Percentiles rank a stretch among this genome's conserved stretches.
Evolutionary conservation across 257 asterid species (phyloP).

Genomic region (Przewalskia tangutica): DNA sequence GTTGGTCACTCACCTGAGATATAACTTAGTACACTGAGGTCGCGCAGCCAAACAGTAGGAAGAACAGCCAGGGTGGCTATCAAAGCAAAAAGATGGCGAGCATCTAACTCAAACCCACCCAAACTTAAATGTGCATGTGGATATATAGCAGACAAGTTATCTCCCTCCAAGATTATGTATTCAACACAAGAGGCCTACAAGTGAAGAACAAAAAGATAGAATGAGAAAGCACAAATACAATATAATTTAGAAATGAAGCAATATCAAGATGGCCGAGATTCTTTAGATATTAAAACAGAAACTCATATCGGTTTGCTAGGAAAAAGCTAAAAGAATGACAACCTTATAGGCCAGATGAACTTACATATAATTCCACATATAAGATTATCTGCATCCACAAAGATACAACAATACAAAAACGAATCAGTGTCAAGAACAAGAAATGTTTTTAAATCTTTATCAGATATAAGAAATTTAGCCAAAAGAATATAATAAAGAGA

Average conservation of each 20-base stretch:
- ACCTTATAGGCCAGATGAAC: slow-evolving; percentile 23
- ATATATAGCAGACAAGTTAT: slow-evolving; percentile 73
- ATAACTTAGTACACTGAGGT: slow-evolving; percentile 81
- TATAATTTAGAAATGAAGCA: not conserved
- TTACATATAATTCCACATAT: slow-evolving; percentile 89
- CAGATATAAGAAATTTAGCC: not conserved
- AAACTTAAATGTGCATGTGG: slow-evolving; percentile 67
- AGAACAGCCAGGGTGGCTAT: slow-evolving; percentile 69
- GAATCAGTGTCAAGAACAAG: slow-evolving; percentile 11
- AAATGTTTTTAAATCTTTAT: not conserved
- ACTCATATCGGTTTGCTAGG: not conserved
- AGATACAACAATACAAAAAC: slow-evolving; percentile 7
- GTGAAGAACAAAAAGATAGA: slow-evolving; percentile 1
- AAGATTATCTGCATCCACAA: slow-evolving; percentile 64
- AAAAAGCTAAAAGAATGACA: not conserved
- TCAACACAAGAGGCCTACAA: slow-evolving; percentile 89
- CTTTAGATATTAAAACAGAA: not conserved
- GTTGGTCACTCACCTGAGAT: slow-evolving; percentile 61
- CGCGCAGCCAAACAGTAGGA: slow-evolving; percentile 84
- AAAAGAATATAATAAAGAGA: not conserved
- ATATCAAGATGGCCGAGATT: not conserved
- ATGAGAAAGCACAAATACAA: not conserved
- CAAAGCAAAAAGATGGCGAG: slow-evolving; percentile 67
- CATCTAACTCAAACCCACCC: slow-evolving; percentile 44
- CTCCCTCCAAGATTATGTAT: slow-evolving; percentile 82